Conservation (phyloP, 257 asterid species). For the Petrea volubilis region DNA sequence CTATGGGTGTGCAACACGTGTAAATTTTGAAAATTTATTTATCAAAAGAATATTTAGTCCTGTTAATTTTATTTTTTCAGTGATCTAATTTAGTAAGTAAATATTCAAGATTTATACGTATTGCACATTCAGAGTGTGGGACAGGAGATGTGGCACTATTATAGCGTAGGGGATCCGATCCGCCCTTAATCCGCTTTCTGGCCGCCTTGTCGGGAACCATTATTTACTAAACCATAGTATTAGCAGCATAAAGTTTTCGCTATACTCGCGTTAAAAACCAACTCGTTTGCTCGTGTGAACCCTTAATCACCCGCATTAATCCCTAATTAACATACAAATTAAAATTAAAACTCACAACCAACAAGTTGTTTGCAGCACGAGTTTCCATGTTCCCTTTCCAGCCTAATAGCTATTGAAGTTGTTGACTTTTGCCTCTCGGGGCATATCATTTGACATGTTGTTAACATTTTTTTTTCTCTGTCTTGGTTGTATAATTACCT, state of each 20-base stretch:
- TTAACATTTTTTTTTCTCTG: background rate
- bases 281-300: background rate
- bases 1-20: no score
- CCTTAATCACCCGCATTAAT: background rate
- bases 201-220: background rate
- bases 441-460: background rate
- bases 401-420: background rate
- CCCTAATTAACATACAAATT: background rate
- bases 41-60: no score
- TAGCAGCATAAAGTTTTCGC: background rate
- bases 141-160: no score
- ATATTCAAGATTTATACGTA: no score
- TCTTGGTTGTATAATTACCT: background rate
- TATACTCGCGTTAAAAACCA: background rate
- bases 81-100: no score
- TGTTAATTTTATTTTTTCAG: no score
- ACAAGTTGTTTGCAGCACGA: conserved; percentile 1
- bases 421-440: conserved; percentile 26
- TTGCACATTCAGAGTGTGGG: no score
- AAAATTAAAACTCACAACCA: background rate
- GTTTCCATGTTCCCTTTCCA: conserved; percentile 21
- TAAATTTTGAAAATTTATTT: no score
- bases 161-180: no score
- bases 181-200: background rate
- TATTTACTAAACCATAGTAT: background rate